Base-by-base conservation (phyloP, 768 basidiomycete species). In the Tricholoma matsutake region DNA sequence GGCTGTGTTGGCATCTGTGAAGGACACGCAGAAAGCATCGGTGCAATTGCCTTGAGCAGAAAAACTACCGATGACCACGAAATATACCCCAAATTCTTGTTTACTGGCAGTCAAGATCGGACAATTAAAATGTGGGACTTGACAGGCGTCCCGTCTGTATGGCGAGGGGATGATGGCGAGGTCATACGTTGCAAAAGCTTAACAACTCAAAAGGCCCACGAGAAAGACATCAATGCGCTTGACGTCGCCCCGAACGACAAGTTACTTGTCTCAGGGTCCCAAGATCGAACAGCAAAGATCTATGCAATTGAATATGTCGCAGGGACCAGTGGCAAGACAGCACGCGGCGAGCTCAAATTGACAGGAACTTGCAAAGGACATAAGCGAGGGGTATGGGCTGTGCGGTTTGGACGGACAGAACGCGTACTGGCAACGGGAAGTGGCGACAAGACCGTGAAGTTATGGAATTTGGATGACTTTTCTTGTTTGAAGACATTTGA, bases 71-170 rank as follows among this genome's bases (percentile, higher is more conserved):
- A 62, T 20, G 69, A 68, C 16, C 66, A 61, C 28, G 71, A 71
- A 18, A 60, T 65, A 35, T 65, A 69, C 55, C 76, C 78, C 54
- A 79, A 79, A 41, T 96, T 97, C 76, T 79, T 96, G 81, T 91
- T 98, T 71, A 97, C 95, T 13, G 97, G 96, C 32, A 93, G 91
- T 71, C 96, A 98, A 74, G 97, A 99, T 72, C 86, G 93, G 45
- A 98, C 97, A 3, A 91, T 98, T 72, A 99, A 99, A 75, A 90
- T 98, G 87, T 99, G 97, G 97, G 94, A 98, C 73, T 71, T 98
- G n/a, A 77, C 83, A 0, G 70, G 76, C 13, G 74, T 88, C 3
- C 74, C 81, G 1, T 54, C 76, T n/a, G 63, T 64, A 25, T 59
- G 67, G 37, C 65, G 57, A 22, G 67, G 64, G n/a, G 64, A 71